Conservation (phyloP, 163 green algal species). For the Scenedesmus sp. region DNA sequence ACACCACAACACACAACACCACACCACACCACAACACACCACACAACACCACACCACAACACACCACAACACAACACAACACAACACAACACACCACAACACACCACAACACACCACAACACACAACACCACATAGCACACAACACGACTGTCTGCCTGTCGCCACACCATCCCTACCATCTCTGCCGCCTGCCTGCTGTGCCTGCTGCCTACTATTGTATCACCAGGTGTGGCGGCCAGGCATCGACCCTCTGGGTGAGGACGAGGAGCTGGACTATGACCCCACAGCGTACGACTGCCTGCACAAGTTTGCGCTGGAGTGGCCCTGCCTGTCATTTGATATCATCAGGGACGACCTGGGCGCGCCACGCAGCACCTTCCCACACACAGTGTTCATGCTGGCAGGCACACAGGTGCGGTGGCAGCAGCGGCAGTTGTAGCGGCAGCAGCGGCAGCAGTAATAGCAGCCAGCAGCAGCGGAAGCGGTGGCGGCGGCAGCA, state of each 20-base stretch:
- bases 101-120: no score
- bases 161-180: not conserved
- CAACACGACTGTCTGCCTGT: not conserved
- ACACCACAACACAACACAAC: no score
- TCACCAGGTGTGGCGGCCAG: slow-evolving; percentile 55
- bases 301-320: slow-evolving; percentile 80
- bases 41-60: no score
- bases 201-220: not conserved
- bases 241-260: slow-evolving; percentile 84
- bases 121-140: no score
- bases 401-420: slow-evolving; percentile 82
- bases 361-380: slow-evolving; percentile 83
- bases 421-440: slow-evolving; percentile 1
- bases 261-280: slow-evolving; percentile 97
- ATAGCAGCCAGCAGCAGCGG: not conserved
- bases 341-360: slow-evolving; percentile 88
- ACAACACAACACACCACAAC: no score
- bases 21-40: no score
- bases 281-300: slow-evolving; percentile 95
- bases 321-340: slow-evolving; percentile 86
- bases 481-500: not conserved
- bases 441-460: slow-evolving; percentile 23
- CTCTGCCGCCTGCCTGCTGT: not conserved
- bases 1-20: no score
- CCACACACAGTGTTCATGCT: slow-evolving; percentile 92